A percentile compares a stretch with the other conserved stretches of the same genome.
Conservation (phyloP, 1,284 basidiomycete species). For the Singerocomus inundabilis region DNA sequence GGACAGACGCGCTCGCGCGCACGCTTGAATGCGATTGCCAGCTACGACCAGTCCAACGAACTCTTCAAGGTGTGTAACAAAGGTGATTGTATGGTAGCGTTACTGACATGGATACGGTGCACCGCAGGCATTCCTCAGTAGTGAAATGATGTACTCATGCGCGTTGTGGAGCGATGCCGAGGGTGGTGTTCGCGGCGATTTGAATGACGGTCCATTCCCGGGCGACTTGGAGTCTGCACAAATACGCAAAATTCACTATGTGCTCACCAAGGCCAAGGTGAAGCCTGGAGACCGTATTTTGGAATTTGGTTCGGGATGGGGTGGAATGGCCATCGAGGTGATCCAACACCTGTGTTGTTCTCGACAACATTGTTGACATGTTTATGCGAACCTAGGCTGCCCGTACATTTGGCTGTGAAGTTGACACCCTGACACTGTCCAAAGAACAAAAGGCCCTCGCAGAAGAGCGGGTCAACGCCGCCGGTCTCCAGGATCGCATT, state of each 20-base stretch:
- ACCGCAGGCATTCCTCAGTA: conserved; percentile 72
- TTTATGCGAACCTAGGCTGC: conserved; percentile 51
- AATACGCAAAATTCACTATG: conserved; percentile 74
- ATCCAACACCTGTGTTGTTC: neutral
- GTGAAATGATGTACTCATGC: conserved; percentile 94
- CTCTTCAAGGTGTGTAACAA: conserved; percentile 58
- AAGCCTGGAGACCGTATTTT: conserved; percentile 76
- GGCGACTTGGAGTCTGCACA: conserved; percentile 83
- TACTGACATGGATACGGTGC: conserved; percentile 11
- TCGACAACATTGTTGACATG: conserved; percentile 4
- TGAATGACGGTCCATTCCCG: conserved; percentile 46
- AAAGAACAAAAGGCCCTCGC: conserved; percentile 84
- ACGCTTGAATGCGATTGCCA: conserved; percentile 81
- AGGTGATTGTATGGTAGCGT: conserved; percentile 27
- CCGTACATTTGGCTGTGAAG: conserved; percentile 69
- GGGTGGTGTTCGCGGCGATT: conserved; percentile 67
- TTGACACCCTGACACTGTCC: conserved; percentile 86
- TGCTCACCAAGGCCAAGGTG: conserved; percentile 75
- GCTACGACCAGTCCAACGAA: conserved; percentile 87
- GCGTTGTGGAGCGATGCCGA: conserved; percentile 76
- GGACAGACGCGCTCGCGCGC: conserved; percentile 78
- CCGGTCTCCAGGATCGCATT: conserved; percentile 70
- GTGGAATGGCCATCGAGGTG: conserved; percentile 85
- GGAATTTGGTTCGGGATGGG: conserved; percentile 94
- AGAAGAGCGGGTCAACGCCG: conserved; percentile 73